Base-by-base conservation (phyloP, 2,329 filamentous ascomycete species). In the Aureobasidium uvarum region DNA sequence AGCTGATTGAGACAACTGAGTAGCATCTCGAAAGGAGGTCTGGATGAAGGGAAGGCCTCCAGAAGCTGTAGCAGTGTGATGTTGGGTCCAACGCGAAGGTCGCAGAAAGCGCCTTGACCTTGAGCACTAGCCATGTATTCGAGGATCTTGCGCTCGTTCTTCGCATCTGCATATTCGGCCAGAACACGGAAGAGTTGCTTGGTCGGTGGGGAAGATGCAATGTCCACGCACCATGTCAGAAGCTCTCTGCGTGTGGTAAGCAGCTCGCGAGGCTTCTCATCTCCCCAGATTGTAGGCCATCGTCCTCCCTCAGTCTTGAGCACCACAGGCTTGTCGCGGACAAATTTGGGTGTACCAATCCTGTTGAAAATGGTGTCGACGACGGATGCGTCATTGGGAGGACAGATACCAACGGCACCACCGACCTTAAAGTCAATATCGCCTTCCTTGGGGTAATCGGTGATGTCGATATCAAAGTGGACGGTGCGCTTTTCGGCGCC, bases 211-310 rank as follows among this genome's bases (percentile, higher is more conserved):
- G 94, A 92, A 16, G 92, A 96, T 76, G 97, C 92, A 68, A 98
- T 86, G 75, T 99, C 95, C 31, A 89, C 88, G 75, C 93, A 97
- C 95, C 95, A 99, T 11, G 90, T 96, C 64, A 99, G 81, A n/a
- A 99, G 81, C 75, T 96, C 94, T 58, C 94, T 85, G 55, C 94
- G 87, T 0, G 93, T 98, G 3, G 94, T 96, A 65, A 93, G 82
- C n/a, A 99, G 81, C 74, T 95, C 89, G 65, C 95, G 86, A 7
- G 93, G 79, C 76, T 90, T 79, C 23, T 98, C 94, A 2, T 96
- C 91, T 48, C 94, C 95, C 95, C 95, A 99, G 58, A 99, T 96
- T 0, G 95, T 99, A 4, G 95, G 95, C 94, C 94, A 99, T 58
- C 95, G 85, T 39, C 94, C 94, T 67, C 83, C 85, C 41, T 84